Percentiles rank a stretch among this genome's conserved stretches.
Evolutionary conservation across 2,329 filamentous ascomycete species (phyloP).

Genomic region (Sclerotinia minor): DNA sequence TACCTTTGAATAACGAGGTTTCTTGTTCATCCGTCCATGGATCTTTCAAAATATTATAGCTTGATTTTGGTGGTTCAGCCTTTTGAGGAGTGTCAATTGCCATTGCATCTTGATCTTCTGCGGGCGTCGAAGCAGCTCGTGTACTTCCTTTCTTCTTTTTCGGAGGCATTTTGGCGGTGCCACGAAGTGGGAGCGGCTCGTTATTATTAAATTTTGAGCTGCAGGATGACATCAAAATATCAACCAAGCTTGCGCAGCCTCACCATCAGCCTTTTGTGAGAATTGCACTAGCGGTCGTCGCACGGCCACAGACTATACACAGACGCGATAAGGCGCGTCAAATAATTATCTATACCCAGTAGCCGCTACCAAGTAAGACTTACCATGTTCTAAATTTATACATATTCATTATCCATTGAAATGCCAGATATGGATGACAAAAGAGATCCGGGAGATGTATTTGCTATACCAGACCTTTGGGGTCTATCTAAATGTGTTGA

Average conservation of each 20-base stretch:
- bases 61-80: slow-evolving; percentile 42
- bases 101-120: slow-evolving; percentile 59
- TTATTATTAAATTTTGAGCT: neutral
- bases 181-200: neutral
- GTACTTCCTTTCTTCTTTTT: slow-evolving; percentile 64
- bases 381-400: neutral
- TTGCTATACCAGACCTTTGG: slow-evolving; percentile 64
- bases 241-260: slow-evolving; percentile 4
- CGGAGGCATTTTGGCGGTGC: slow-evolving; percentile 59
- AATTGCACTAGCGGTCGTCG: slow-evolving; percentile 13
- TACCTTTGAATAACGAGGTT: slow-evolving; percentile 85
- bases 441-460: slow-evolving; percentile 52
- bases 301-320: slow-evolving; percentile 1
- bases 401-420: neutral
- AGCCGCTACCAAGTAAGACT: neutral
- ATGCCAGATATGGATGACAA: slow-evolving; percentile 42
- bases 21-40: slow-evolving; percentile 96
- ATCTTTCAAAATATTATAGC: slow-evolving; percentile 58
- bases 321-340: slow-evolving; percentile 8
- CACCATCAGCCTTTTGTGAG: slow-evolving; percentile 17
- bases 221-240: neutral
- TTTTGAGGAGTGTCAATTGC: slow-evolving; percentile 54
- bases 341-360: neutral
- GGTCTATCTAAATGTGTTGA: slow-evolving; percentile 52
- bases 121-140: slow-evolving; percentile 57